A percentile compares a stretch with the other conserved stretches of the same genome.
Conservation (phyloP, 495 filamentous ascomycete genomes). For the Baudoinia panamericana region DNA sequence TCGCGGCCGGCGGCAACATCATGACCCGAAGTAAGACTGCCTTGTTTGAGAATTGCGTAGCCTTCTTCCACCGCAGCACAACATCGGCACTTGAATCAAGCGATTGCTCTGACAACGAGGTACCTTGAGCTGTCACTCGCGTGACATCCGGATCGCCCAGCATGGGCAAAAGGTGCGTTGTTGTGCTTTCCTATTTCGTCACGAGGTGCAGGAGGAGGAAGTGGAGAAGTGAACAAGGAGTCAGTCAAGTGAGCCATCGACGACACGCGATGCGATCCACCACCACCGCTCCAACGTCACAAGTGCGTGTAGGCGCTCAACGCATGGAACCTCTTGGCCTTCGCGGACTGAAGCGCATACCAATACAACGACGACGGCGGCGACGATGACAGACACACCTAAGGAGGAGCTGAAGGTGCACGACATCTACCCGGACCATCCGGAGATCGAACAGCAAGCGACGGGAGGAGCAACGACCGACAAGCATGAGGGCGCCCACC, state of each 20-base stretch:
- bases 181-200: not conserved
- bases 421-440: constrained; percentile 12
- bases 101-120: too few species aligned
- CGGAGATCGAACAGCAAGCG: not conserved
- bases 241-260: not conserved
- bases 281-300: not conserved
- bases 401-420: constrained; percentile 4
- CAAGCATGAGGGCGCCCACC: not conserved
- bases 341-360: not conserved
- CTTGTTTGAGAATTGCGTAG: too few species aligned
- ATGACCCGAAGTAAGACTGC: too few species aligned
- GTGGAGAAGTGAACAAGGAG: not conserved
- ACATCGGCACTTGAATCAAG: too few species aligned
- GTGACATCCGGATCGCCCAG: constrained; percentile 10
- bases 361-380: not conserved
- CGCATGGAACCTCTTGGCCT: too few species aligned
- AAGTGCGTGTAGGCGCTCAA: too few species aligned
- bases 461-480: not conserved
- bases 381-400: not conserved
- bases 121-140: too few species aligned
- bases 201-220: not conserved
- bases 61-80: too few species aligned
- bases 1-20: too few species aligned
- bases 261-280: too few species aligned
- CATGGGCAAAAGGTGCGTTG: constrained; percentile 15